A percentile compares a stretch with the other conserved stretches of the same genome.
These are phyloP conservation scores for Fusarium compactum DNA, from an alignment of 2,329 filamentous ascomycete genomes.

Conservation along the genomic window DNA sequence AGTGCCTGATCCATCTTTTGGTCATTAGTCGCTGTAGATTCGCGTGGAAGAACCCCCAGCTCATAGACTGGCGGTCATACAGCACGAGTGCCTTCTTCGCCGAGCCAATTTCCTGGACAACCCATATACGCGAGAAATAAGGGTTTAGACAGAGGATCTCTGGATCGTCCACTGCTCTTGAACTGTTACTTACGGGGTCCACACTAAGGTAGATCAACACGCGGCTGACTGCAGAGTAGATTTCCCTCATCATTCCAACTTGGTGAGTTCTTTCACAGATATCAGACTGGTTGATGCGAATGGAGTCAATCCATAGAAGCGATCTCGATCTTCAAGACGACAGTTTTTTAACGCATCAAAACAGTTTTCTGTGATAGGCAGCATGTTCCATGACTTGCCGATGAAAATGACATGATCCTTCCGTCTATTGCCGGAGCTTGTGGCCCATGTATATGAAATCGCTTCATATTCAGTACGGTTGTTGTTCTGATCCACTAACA, in stretches of 20 bases:
- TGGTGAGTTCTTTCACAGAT: background rate
- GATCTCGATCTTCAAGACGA: background rate
- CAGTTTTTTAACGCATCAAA: background rate
- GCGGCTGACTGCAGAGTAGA: background rate
- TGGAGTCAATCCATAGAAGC: background rate
- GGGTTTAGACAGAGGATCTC: background rate
- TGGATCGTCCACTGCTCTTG: background rate
- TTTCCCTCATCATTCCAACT: background rate
- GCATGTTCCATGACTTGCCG: background rate
- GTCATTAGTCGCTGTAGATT: accelerated
- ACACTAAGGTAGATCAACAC: background rate
- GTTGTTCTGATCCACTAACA: accelerated
- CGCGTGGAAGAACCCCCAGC: background rate
- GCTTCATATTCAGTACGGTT: background rate
- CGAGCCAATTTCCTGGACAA: background rate
- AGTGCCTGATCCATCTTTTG: background rate
- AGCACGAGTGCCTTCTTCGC: background rate
- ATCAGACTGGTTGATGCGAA: constrained; percentile 6
- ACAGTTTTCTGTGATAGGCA: constrained; percentile 1
- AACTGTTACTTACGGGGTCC: accelerated
- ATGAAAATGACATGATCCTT: constrained; percentile 1
- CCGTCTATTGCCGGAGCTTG: background rate
- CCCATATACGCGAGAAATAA: constrained; percentile 11
- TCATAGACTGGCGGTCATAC: background rate
- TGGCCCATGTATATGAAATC: constrained; percentile 1